A percentile compares a stretch with the other conserved stretches of the same genome.
Evolutionary conservation across 768 basidiomycete genomes (phyloP).

Genomic region (Calocera viscosa): DNA sequence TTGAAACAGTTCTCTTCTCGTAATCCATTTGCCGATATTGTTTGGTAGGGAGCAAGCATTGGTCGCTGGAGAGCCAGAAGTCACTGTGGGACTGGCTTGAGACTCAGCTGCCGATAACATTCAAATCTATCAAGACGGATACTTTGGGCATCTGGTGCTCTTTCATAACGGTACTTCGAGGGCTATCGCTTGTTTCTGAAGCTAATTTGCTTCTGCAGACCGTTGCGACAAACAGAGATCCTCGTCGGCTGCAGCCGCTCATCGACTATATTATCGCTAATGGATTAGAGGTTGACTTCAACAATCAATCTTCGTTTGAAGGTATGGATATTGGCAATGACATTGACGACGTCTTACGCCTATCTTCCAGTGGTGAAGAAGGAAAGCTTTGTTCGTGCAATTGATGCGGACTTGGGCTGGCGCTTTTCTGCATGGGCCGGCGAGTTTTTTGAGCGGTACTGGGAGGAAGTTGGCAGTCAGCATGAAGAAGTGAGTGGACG

Average conservation of each 20-base stretch:
- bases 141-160: conserved; percentile 69
- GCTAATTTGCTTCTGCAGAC: conserved; percentile 36
- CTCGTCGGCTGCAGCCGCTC: conserved; percentile 66
- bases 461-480: conserved; percentile 58
- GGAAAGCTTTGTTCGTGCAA: conserved; percentile 52
- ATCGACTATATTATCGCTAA: conserved; percentile 58
- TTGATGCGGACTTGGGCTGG: conserved; percentile 64
- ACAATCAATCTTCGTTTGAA: conserved; percentile 72
- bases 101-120: conserved; percentile 51
- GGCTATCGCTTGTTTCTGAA: background rate
- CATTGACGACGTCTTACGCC: background rate
- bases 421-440: conserved; percentile 72
- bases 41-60: conserved; percentile 67
- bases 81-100: conserved; percentile 70
- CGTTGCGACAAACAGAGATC: conserved; percentile 65
- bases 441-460: conserved; percentile 50
- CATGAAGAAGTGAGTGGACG: conserved; percentile 52
- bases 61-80: conserved; percentile 59
- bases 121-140: conserved; percentile 67
- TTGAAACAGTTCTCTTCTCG: conserved; percentile 11
- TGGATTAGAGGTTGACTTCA: conserved; percentile 59
- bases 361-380: conserved; percentile 41
- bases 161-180: conserved; percentile 50
- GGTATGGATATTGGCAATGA: conserved; percentile 19
- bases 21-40: background rate